Evolutionary conservation across 148 eudicot species (phyloP).

Genomic region (Dysphania ambrosioides): DNA sequence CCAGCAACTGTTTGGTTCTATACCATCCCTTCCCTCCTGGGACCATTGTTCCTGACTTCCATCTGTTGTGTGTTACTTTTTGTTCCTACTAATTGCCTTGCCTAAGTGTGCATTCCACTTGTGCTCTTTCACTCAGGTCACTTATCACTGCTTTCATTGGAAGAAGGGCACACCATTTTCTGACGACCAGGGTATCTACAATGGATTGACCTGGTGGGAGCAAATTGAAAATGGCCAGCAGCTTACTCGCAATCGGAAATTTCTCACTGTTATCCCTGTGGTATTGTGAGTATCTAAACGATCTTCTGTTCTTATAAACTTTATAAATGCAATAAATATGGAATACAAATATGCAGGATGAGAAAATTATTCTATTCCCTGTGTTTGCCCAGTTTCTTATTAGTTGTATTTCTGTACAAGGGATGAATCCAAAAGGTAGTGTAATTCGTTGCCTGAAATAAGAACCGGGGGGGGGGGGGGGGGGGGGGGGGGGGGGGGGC

Average conservation of each 20-base stretch:
- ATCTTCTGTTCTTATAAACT: not conserved
- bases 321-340: not conserved
- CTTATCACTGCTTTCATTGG: slow-evolving; percentile 75
- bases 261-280: slow-evolving; percentile 65
- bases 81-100: not conserved
- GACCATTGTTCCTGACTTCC: not conserved
- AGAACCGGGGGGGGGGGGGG: too few species aligned
- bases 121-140: slow-evolving; percentile 38
- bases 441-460: too few species aligned
- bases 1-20: not conserved
- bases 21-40: not conserved
- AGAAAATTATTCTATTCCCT: not conserved
- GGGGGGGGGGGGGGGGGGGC: too few species aligned
- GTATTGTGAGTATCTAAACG: slow-evolving; percentile 53
- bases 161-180: slow-evolving; percentile 86
- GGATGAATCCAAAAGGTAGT: not conserved
- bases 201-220: slow-evolving; percentile 88
- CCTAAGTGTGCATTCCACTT: not conserved
- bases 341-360: not conserved
- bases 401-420: not conserved
- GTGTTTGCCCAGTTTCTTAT: not conserved
- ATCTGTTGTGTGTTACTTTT: not conserved
- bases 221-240: slow-evolving; percentile 72
- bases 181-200: slow-evolving; percentile 82
- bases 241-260: slow-evolving; percentile 73